Base-by-base conservation (phyloP, 139 green algal species). In the Zygnema cylindricum region DNA sequence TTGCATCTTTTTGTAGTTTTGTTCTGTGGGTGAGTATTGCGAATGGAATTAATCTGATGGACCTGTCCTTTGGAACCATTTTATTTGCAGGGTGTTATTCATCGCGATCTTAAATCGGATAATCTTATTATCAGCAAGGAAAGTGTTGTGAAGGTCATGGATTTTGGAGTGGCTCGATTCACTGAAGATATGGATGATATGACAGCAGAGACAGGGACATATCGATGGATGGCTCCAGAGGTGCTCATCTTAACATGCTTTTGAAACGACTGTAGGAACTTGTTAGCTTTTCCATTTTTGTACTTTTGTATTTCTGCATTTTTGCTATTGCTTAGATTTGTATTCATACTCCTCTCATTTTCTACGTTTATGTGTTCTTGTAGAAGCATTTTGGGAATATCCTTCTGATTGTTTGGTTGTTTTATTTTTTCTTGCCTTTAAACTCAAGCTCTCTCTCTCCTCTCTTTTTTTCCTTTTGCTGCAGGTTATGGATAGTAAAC, bases 201-300 rank as follows among this genome's bases (percentile, higher is more conserved):
- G 97, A 99, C 97, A 0, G 97, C 97, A n/a, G 97, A 99, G 93
- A 99, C 97, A 2, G 97, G 97, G 7, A 99, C 97, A 0, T 99
- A 99, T 93, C 92, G 97, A 35, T 99, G 97, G 97, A 99, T 99
- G 97, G 97, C 97, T 7, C 97, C 97, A 1, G 97, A 99, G 92
- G 97, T 90, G 35, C 1, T n/a, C n/a, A n/a, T n/a, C n/a, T n/a
- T 55, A 25, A 82, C 25, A 30, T 82, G 75, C 75, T 82, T 49
- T 30, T 25, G 75, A 82, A 55, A 81, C 71, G 75, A 25, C 57
- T n/a, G 25, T 82, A 30, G 25, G 30, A 30, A 49, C n/a, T 82
- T 49, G 25, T 82, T 30, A 81, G 57, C 71, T 69, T 49, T 82
- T 82, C 71, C n/a, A 30, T 69, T 82, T 82, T 55, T 33, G 32